These are phyloP conservation scores for Pelargonium nanum DNA, from an alignment of 345 rosid genomes.

Conservation along the genomic window DNA sequence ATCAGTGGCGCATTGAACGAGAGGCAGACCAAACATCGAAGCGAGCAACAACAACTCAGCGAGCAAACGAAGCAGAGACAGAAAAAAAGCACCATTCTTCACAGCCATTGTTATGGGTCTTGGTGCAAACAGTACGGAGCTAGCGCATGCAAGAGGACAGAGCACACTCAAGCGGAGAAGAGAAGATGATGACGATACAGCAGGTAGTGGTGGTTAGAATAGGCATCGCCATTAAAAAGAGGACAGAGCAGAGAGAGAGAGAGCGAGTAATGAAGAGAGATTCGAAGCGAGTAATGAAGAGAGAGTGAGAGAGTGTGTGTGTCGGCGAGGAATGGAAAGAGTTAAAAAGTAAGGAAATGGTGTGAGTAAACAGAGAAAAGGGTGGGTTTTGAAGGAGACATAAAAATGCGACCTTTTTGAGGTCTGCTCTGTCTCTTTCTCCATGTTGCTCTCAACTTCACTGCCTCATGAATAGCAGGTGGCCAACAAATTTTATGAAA, in stretches of 20 bases:
- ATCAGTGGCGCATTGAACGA: slow-evolving; percentile 31
- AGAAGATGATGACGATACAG: not conserved
- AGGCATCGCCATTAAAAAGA: not conserved
- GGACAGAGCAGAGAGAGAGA: not conserved
- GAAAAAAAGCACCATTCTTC: slow-evolving; percentile 4
- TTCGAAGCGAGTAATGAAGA: slow-evolving; percentile 12
- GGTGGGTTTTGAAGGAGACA: not conserved
- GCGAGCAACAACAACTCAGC: slow-evolving; percentile 11
- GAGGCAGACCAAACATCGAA: slow-evolving; percentile 15
- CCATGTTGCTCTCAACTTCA: no score
- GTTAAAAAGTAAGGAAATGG: not conserved
- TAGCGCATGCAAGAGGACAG: no score
- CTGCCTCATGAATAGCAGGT: no score
- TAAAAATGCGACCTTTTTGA: not conserved
- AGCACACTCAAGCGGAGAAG: no score
- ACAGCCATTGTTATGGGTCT: slow-evolving; percentile 9
- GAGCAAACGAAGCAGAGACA: slow-evolving; percentile 5
- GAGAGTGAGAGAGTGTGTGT: slow-evolving; percentile 5
- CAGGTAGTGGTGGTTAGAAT: not conserved
- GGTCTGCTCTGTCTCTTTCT: not conserved
- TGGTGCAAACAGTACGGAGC: not conserved
- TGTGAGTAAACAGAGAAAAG: no score
- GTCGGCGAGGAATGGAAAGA: slow-evolving; percentile 13
- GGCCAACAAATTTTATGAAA: no score
- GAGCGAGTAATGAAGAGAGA: slow-evolving; percentile 4